These are phyloP conservation scores for Letharia columbiana DNA, from an alignment of 495 filamentous ascomycete genomes.

Conservation along the genomic window DNA sequence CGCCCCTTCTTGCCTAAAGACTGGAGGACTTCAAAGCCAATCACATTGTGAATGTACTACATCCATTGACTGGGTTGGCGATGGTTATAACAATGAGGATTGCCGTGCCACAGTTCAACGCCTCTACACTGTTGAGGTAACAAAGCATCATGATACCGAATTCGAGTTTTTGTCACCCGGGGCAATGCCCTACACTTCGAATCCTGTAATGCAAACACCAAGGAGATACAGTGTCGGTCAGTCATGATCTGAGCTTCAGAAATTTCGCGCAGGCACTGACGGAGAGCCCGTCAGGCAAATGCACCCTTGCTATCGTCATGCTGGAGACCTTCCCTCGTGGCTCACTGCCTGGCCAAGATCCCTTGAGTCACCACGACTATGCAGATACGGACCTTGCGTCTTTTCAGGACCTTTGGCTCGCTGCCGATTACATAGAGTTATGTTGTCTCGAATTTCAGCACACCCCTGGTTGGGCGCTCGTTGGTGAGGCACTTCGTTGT, in stretches of 20 bases:
- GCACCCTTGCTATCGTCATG: conserved; percentile 17
- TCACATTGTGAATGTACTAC: conserved; percentile 8
- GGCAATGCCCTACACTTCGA: background rate
- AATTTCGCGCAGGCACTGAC: background rate
- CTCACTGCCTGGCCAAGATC: conserved; percentile 7
- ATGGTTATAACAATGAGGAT: conserved; percentile 4
- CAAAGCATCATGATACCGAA: background rate
- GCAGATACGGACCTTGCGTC: conserved; percentile 5
- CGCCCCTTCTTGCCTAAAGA: background rate
- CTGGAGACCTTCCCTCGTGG: background rate
- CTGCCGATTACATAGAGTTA: conserved; percentile 6
- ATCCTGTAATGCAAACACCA: conserved; percentile 9
- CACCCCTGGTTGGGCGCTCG: conserved; percentile 6
- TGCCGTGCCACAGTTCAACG: conserved; percentile 11
- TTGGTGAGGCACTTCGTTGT: conserved; percentile 1
- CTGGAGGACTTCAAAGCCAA: background rate
- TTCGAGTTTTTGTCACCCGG: conserved; percentile 12
- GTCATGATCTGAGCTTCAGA: background rate
- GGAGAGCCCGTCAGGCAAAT: conserved; percentile 5
- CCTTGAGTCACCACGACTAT: background rate
- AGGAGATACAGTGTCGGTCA: conserved; percentile 12
- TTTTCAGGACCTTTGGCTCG: conserved; percentile 8
- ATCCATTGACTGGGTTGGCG: conserved; percentile 8
- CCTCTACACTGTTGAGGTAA: conserved; percentile 5
- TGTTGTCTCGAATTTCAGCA: conserved; percentile 1